Evolutionary conservation across 306 rosid genomes (phyloP).

Genomic region (Abrus pulchellus): DNA sequence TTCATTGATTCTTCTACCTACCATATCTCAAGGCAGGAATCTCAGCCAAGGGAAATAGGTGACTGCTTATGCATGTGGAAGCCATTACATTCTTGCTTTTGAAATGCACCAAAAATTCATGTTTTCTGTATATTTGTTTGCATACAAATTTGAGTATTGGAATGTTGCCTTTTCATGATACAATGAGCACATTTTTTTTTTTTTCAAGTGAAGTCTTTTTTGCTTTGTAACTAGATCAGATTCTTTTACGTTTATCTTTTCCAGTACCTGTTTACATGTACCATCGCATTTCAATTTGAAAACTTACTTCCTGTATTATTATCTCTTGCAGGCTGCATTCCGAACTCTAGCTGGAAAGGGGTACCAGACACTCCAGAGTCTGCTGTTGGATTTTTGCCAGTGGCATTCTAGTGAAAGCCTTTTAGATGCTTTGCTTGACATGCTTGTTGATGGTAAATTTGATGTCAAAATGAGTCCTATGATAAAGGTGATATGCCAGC

Average conservation of each 20-base stretch:
- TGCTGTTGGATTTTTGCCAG: conserved; percentile 88
- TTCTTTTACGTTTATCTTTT: conserved; percentile 25
- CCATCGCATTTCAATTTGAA: conserved; percentile 18
- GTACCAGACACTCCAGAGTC: conserved; percentile 90
- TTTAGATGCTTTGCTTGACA: conserved; percentile 82
- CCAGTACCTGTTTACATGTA: conserved; percentile 33
- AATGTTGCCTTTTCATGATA: conserved; percentile 17
- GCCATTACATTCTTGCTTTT: background rate
- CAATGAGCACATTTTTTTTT: background rate
- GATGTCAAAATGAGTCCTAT: conserved; percentile 75
- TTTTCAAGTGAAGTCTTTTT: conserved; percentile 32
- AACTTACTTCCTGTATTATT: background rate
- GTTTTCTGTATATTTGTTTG: background rate
- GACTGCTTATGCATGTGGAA: conserved; percentile 3
- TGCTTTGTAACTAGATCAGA: conserved; percentile 31
- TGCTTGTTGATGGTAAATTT: conserved; percentile 96
- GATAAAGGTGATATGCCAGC: conserved; percentile 75
- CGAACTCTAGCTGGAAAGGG: conserved; percentile 96
- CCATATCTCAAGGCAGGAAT: background rate
- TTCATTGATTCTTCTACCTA: background rate
- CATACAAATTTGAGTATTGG: background rate
- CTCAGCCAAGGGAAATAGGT: conserved; percentile 2
- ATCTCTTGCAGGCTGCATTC: conserved; percentile 79
- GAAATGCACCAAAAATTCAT: background rate
- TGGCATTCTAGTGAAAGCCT: conserved; percentile 81